Percentiles rank a stretch among this genome's conserved stretches.
phyloP scores from a whole-genome alignment of 495 filamentous ascomycete genomes.

The Chaetomium tenue region DNA sequence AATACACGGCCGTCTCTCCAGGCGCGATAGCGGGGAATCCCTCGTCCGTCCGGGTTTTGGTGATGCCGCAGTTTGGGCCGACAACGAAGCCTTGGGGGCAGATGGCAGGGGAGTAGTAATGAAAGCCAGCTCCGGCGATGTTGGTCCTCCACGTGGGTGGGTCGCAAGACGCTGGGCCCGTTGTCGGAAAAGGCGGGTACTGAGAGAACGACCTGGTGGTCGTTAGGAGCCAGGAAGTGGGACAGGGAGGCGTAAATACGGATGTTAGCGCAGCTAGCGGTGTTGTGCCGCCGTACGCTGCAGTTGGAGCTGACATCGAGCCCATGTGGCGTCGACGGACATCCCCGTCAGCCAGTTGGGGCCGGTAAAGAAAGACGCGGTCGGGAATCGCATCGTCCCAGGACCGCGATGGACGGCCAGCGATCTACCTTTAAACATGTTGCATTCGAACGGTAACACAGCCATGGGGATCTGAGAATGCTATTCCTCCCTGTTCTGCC shows the following conservation, averaged over 20 bases:
- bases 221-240: slow-evolving; percentile 42
- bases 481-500: slow-evolving; percentile 12
- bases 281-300: slow-evolving; percentile 29
- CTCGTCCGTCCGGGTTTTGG: slow-evolving; percentile 31
- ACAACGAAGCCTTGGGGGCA: slow-evolving; percentile 43
- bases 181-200: slow-evolving; percentile 40
- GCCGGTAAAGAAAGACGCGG: slow-evolving; percentile 6
- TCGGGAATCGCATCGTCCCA: slow-evolving; percentile 1
- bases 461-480: neutral
- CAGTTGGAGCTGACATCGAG: slow-evolving; percentile 27
- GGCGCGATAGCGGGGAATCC: slow-evolving; percentile 38
- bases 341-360: slow-evolving; percentile 16
- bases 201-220: slow-evolving; percentile 42
- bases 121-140: slow-evolving; percentile 37
- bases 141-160: slow-evolving; percentile 39
- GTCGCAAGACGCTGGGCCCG: slow-evolving; percentile 38
- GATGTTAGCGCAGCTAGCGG: slow-evolving; percentile 43
- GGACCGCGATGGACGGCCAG: neutral
- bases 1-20: slow-evolving; percentile 43
- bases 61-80: slow-evolving; percentile 35
- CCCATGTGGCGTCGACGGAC: slow-evolving; percentile 13
- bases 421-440: slow-evolving; percentile 11
- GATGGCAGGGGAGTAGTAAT: slow-evolving; percentile 46
- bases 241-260: slow-evolving; percentile 43
- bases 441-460: neutral